Evolutionary conservation across 192 early-diverging fungal genomes (phyloP), one percentile per base, ranked within the genome.

Genomic region (Podila minutissima): DNA sequence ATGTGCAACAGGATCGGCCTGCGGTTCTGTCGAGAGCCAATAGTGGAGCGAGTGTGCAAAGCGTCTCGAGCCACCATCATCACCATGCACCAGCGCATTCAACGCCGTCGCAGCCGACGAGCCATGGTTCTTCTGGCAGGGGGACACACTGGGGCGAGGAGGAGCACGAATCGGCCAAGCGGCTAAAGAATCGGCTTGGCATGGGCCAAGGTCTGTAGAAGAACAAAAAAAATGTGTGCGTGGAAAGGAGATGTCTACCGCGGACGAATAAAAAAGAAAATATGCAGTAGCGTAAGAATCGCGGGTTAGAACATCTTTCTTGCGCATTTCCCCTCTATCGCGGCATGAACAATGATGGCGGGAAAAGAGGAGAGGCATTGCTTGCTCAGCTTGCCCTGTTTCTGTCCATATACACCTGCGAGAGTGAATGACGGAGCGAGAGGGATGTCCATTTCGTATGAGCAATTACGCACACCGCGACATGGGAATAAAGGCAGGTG

Each of bases 41-140:
- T 58, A 81, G 77, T 66, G 71, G 71, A 2, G 70, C 77, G 17
- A 81, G 77, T 69, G 62, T 81, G 8, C 66, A 69, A 38, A 73
- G 70, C 32, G n/a, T 29, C 1, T 35, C 67, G 0, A 73, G 77
- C 31, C 66, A 73, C 65, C 51, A 46, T 12, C 13, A 11, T 8
- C 65, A 11, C 1, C 65, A 58, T 24, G 15, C 35, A 8, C 29
- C 60, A 20, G 13, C 67, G 4, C 28, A 28, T 10, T 35, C 48
- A 20, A 15, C 64, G 9, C 63, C 69, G n/a, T 53, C 32, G 15
- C 62, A 59, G n/a, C 67, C 66, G 11, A 68, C 53, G 13, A 75
- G 61, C 7, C 51, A 62, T 69, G 73, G 57, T 10, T 69, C 67
- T n/a, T 22, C n/a, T 20, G 22, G n/a, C 10, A 28, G 49, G 4